Evolutionary conservation across 1,284 basidiomycete species (phyloP).

Genomic region (Porodaedalea pini): DNA sequence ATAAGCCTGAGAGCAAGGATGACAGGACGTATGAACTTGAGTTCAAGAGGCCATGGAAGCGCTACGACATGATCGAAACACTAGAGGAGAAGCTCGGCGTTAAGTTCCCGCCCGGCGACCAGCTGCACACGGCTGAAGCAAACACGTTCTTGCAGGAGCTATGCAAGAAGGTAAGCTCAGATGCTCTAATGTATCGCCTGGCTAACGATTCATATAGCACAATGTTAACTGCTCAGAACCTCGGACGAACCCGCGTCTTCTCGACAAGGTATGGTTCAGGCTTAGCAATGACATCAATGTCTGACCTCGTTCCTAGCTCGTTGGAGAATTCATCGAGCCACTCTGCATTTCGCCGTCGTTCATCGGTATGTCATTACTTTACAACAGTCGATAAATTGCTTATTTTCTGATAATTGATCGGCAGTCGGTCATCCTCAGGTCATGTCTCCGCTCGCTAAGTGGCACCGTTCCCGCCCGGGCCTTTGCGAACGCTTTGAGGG

Average conservation of each 20-base stretch:
- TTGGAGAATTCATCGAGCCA: conserved; percentile 96
- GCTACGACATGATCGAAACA: conserved; percentile 97
- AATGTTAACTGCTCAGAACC: conserved; percentile 98
- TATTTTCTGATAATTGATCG: conserved; percentile 1
- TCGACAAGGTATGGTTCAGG: conserved; percentile 74
- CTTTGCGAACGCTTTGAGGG: conserved; percentile 98
- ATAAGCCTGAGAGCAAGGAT: conserved; percentile 93
- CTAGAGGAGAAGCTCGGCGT: conserved; percentile 91
- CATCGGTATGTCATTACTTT: conserved; percentile 56
- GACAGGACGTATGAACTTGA: conserved; percentile 79
- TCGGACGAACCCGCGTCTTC: conserved; percentile 89
- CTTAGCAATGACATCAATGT: conserved; percentile 16
- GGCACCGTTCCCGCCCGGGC: conserved; percentile 89
- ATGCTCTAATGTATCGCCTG: conserved; percentile 3
- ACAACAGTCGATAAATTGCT: neutral
- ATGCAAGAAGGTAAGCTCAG: conserved; percentile 65
- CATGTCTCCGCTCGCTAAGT: conserved; percentile 98
- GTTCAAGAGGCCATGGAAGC: conserved; percentile 97
- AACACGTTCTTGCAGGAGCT: conserved; percentile 88
- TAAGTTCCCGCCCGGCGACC: conserved; percentile 92
- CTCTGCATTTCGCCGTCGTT: conserved; percentile 96
- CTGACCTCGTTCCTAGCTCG: conserved; percentile 54
- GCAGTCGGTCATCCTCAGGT: conserved; percentile 96
- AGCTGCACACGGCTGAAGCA: conserved; percentile 84
- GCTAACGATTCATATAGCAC: conserved; percentile 51